Percentiles rank a stretch among this genome's conserved stretches.
Conservation (phyloP, 495 filamentous ascomycete genomes). For the Penicillium riverlandense region DNA sequence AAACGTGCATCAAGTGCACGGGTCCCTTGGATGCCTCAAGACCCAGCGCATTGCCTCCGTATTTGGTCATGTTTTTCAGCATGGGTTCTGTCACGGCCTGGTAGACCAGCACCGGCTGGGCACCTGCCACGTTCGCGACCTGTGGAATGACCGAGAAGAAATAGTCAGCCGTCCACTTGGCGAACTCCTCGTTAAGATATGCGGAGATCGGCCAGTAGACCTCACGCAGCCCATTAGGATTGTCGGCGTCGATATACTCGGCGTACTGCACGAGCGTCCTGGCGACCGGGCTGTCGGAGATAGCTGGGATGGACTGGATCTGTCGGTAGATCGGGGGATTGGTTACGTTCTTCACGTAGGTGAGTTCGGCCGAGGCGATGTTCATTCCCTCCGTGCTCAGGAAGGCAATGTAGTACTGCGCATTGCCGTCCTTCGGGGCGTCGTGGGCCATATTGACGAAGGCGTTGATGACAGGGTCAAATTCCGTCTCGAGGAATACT, state of each 20-base stretch:
- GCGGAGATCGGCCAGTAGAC: constrained; percentile 38
- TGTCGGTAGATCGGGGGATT: constrained; percentile 36
- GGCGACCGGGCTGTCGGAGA: constrained; percentile 29
- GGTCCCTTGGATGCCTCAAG: constrained; percentile 31
- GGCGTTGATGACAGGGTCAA: constrained; percentile 29
- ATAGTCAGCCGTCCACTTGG: constrained; percentile 25
- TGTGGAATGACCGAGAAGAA: constrained; percentile 26
- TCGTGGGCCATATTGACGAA: constrained; percentile 35
- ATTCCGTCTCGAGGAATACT: constrained; percentile 35
- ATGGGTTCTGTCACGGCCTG: constrained; percentile 38
- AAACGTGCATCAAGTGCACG: constrained; percentile 28
- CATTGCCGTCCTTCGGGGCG: constrained; percentile 53
- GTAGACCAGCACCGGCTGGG: constrained; percentile 37
- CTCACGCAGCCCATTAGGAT: constrained; percentile 37
- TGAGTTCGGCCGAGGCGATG: constrained; percentile 28
- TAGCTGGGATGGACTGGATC: constrained; percentile 27
- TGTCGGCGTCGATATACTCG: constrained; percentile 28
- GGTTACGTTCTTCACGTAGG: constrained; percentile 30
- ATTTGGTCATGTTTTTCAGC: constrained; percentile 28
- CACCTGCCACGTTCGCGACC: constrained; percentile 26
- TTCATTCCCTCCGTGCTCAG: constrained; percentile 19
- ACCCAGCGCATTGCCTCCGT: constrained; percentile 49
- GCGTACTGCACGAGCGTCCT: constrained; percentile 40
- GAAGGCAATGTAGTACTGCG: constrained; percentile 40
- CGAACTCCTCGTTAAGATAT: constrained; percentile 23